Evolutionary conservation across 495 filamentous ascomycete species (phyloP).

Genomic region (Podospora tetraspora): DNA sequence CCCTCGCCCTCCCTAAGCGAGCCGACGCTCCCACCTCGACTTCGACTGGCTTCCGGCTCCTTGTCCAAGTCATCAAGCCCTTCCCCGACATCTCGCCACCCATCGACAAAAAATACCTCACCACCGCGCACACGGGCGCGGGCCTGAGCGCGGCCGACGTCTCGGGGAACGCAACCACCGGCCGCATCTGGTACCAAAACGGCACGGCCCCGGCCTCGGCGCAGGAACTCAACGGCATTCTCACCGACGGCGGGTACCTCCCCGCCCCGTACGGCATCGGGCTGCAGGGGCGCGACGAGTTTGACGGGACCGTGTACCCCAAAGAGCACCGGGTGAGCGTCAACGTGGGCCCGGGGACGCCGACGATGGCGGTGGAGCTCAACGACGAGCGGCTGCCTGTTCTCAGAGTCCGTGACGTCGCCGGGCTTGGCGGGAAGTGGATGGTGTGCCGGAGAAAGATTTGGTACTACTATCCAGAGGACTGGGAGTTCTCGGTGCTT

Average conservation of each 20-base stretch:
- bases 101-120: constrained; percentile 21
- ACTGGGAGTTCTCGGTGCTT: constrained; percentile 16
- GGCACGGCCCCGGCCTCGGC: constrained; percentile 26
- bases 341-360: constrained; percentile 23
- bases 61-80: constrained; percentile 26
- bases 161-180: constrained; percentile 2
- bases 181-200: constrained; percentile 34
- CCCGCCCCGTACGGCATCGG: constrained; percentile 26
- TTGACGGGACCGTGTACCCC: constrained; percentile 13
- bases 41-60: constrained; percentile 25
- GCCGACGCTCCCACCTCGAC: neutral
- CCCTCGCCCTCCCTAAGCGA: neutral
- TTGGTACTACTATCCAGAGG: constrained; percentile 16
- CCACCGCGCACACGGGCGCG: constrained; percentile 28
- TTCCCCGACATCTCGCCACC: constrained; percentile 23
- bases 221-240: constrained; percentile 17
- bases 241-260: constrained; percentile 32
- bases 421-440: constrained; percentile 19
- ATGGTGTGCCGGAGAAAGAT: constrained; percentile 27
- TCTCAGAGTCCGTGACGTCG: constrained; percentile 2
- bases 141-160: constrained; percentile 26
- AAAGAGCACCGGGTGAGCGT: constrained; percentile 21
- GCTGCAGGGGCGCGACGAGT: constrained; percentile 16
- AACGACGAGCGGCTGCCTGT: constrained; percentile 16
- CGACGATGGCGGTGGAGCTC: constrained; percentile 11